Evolutionary conservation across 2,329 filamentous ascomycete genomes (phyloP).

Genomic region (Lecanicillium sp.): DNA sequence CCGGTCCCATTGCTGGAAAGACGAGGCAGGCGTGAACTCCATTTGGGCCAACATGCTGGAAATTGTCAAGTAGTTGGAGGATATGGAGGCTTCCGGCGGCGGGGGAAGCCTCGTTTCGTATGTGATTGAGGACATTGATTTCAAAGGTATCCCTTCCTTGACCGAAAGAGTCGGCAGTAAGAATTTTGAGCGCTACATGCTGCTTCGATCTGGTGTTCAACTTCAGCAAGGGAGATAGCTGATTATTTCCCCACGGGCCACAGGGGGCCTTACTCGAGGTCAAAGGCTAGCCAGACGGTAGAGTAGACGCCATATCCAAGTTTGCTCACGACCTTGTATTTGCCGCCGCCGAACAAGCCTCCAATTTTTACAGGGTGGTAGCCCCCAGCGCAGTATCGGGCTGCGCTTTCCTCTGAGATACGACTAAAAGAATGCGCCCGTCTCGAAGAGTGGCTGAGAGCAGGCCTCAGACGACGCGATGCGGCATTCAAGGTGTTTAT

Average conservation of each 20-base stretch:
- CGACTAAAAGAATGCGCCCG: neutral
- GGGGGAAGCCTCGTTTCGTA: conserved; percentile 10
- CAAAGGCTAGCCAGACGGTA: conserved; percentile 22
- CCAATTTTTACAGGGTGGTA: conserved; percentile 21
- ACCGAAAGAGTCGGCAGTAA: conserved; percentile 18
- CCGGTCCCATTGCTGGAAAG: conserved; percentile 26
- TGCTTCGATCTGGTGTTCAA: conserved; percentile 1
- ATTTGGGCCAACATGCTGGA: conserved; percentile 25
- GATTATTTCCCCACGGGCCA: neutral
- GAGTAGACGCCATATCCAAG: conserved; percentile 21
- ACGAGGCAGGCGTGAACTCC: conserved; percentile 26
- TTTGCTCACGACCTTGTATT: conserved; percentile 21
- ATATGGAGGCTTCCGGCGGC: conserved; percentile 11
- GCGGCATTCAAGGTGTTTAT: neutral
- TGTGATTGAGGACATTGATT: conserved; percentile 17
- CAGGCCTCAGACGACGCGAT: neutral
- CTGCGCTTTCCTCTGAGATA: conserved; percentile 14
- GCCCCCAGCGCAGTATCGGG: conserved; percentile 19
- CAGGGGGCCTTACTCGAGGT: conserved; percentile 14
- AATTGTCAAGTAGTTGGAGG: conserved; percentile 20
- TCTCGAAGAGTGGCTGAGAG: neutral
- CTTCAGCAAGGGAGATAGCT: neutral
- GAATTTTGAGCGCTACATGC: conserved; percentile 26
- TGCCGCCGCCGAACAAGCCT: conserved; percentile 18
- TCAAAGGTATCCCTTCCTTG: conserved; percentile 16